Evolutionary conservation across 2,329 filamentous ascomycete species (phyloP).

Genomic region (Dothistroma septosporum): DNA sequence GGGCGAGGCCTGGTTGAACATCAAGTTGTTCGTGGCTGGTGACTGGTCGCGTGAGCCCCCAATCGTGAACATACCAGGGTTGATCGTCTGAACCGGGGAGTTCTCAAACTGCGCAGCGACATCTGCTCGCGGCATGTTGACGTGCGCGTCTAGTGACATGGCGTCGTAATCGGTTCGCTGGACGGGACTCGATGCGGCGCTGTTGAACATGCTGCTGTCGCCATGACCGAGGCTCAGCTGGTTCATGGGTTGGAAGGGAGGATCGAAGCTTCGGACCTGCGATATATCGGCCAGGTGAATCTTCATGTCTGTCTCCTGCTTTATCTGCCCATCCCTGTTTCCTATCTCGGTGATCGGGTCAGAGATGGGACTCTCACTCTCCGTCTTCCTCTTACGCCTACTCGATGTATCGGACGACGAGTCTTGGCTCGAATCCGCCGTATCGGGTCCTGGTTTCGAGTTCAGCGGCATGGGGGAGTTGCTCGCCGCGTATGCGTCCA

Average conservation of each 20-base stretch:
- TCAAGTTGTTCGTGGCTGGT: conserved; percentile 26
- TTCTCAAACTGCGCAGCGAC: conserved; percentile 24
- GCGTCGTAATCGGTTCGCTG: conserved; percentile 30
- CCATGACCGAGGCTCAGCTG: conserved; percentile 27
- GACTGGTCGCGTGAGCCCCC: conserved; percentile 31
- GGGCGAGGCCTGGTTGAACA: conserved; percentile 34
- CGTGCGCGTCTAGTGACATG: conserved; percentile 28
- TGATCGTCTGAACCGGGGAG: conserved; percentile 34
- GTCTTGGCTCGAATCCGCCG: conserved; percentile 38
- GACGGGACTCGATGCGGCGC: conserved; percentile 54
- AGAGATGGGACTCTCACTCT: conserved; percentile 35
- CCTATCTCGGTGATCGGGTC: conserved; percentile 25
- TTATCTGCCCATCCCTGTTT: conserved; percentile 22
- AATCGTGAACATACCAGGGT: conserved; percentile 34
- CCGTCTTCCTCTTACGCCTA: conserved; percentile 38
- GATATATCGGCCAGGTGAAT: conserved; percentile 24
- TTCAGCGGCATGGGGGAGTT: conserved; percentile 24
- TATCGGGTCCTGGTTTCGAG: conserved; percentile 26
- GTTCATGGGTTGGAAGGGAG: conserved; percentile 32
- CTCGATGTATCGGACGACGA: conserved; percentile 41
- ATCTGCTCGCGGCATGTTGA: conserved; percentile 21
- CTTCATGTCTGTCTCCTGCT: conserved; percentile 29
- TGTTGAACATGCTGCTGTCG: conserved; percentile 53
- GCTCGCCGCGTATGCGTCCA: conserved; percentile 25
- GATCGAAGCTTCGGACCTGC: conserved; percentile 27